Evolutionary conservation across 192 early-diverging fungal genomes (phyloP).

Genomic region (Backusella morwellensis): DNA sequence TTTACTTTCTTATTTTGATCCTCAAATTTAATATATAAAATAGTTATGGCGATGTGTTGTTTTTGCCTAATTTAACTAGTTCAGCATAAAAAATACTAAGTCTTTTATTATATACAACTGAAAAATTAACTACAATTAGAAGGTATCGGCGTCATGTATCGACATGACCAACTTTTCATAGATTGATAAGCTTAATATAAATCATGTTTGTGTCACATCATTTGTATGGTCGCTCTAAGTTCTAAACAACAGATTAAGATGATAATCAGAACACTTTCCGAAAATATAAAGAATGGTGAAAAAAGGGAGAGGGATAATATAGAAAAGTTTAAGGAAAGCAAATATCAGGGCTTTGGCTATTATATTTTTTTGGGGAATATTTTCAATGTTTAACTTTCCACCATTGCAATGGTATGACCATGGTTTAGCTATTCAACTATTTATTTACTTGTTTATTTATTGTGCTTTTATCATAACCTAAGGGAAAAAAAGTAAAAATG

Average conservation of each 20-base stretch:
- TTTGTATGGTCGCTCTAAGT: background rate
- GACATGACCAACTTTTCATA: background rate
- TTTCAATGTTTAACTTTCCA: background rate
- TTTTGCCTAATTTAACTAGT: background rate
- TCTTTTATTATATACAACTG: background rate
- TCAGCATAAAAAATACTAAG: background rate
- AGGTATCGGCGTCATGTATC: background rate
- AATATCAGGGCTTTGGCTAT: background rate
- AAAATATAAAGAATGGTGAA: background rate
- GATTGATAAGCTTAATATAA: background rate
- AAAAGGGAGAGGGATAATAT: background rate
- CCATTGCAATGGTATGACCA: background rate
- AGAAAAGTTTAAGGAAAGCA: background rate
- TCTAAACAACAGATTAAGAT: background rate
- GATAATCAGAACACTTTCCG: background rate
- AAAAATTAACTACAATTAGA: background rate
- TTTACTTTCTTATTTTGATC: background rate
- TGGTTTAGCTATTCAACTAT: background rate
- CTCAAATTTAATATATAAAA: background rate
- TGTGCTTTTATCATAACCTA: background rate
- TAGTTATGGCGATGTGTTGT: background rate
- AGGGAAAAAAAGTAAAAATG: background rate
- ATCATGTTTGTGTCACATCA: background rate
- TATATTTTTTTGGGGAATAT: background rate
- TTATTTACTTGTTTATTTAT: background rate